These are phyloP conservation scores for Tolypocladium inflatum DNA, from an alignment of 2,329 filamentous ascomycete species.

Conservation along the genomic window DNA sequence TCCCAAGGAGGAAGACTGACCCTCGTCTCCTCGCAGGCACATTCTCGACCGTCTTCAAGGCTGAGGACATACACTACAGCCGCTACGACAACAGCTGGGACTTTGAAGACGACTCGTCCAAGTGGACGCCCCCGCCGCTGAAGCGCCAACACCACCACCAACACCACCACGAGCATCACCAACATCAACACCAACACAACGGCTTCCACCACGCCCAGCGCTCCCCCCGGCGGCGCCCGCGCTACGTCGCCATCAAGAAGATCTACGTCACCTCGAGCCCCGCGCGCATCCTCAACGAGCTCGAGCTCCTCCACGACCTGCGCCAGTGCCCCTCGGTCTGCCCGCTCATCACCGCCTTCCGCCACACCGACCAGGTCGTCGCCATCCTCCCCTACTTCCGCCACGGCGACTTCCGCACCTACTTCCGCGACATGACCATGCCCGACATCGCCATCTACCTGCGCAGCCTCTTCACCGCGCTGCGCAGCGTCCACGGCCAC, in stretches of 20 bases:
- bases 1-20: background rate
- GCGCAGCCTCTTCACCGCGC: constrained; percentile 74
- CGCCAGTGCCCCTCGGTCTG: constrained; percentile 78
- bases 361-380: constrained; percentile 86
- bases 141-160: constrained; percentile 35
- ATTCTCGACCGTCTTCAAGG: constrained; percentile 98
- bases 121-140: constrained; percentile 60
- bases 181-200: constrained; percentile 29
- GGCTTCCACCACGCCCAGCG: constrained; percentile 20
- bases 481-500: constrained; percentile 73
- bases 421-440: constrained; percentile 85
- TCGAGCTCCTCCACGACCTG: constrained; percentile 85
- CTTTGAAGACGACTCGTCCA: constrained; percentile 53
- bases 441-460: constrained; percentile 86
- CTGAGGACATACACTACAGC: constrained; percentile 83
- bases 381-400: constrained; percentile 93
- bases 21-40: constrained; percentile 57
- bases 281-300: constrained; percentile 86
- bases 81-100: constrained; percentile 84
- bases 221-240: constrained; percentile 31
- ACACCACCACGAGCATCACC: background rate
- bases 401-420: constrained; percentile 88
- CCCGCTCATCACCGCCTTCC: constrained; percentile 94
- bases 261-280: constrained; percentile 98
- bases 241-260: constrained; percentile 96